Base-by-base conservation (phyloP, 495 filamentous ascomycete species). In the Peziza echinospora region DNA sequence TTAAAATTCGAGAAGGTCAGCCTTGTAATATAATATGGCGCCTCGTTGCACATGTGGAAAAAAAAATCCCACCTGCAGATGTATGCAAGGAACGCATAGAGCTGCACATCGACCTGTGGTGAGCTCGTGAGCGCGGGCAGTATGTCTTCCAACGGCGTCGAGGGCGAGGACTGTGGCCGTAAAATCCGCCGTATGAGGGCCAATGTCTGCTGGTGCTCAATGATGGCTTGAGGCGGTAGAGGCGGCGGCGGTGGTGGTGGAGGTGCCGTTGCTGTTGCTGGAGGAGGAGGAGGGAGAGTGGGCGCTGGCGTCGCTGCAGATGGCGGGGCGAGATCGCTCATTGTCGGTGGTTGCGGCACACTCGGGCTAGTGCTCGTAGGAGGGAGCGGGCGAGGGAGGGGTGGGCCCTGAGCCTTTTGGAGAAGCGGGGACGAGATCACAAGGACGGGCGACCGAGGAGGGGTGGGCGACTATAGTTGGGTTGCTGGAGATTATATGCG, bases 101-200 rank as follows among this genome's bases (percentile, higher is more conserved):
- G 71, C 60, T 97, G 80, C 49, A 84, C 64, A 57, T 97, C 89
- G 48, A 93, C 73, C 48, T 85, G 82, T 59, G 93, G 89, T 47
- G 80, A 84, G 63, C 82, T 86, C 17, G 89, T 93, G 52, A 97
- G 71, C 19, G 85, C 84, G 26, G 87, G 89, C 34, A 97, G 63
- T 23, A 93, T 67, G 51, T 86, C 82, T 43, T 87, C 74, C 48
- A 91, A 65, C 47, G 77, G 66, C 19, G 61, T 59, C 24, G 71
- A 68, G 22, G 73, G 68, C 13, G 56, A 49, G 1, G 52, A 45
- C 21, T 59, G 50, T 9, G 60, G 46, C 54, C 76, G 80, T n/a
- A 84, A 67, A 13, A 75, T 69, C 10, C 75, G 71, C 49, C 77
- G 69, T 49, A 84, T 76, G 41, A 81, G 67, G 21, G 67, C 63